These are phyloP conservation scores for Cladophialophora bantiana DNA, from an alignment of 2,329 filamentous ascomycete species.

Conservation along the genomic window DNA sequence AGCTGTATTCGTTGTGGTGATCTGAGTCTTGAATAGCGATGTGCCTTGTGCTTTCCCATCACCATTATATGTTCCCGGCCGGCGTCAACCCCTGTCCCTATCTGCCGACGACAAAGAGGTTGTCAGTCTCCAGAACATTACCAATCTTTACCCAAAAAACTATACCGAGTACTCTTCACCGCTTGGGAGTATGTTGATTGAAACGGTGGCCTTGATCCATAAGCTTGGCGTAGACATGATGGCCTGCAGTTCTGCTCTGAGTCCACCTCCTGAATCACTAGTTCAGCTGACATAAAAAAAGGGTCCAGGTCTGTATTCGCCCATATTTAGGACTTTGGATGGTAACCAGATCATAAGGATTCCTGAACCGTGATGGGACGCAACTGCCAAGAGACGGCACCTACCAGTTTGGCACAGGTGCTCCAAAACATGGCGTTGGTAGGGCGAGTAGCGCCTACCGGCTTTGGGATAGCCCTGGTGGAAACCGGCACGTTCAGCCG, in stretches of 20 bases:
- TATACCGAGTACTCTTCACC: constrained; percentile 6
- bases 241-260: background rate
- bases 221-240: background rate
- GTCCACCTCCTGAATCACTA: background rate
- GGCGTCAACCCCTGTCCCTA: background rate
- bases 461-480: constrained; percentile 7
- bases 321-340: constrained; percentile 6
- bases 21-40: background rate
- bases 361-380: background rate
- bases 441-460: constrained; percentile 11
- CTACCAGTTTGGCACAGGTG: background rate
- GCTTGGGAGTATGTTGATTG: constrained; percentile 7
- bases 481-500: background rate
- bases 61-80: constrained; percentile 1
- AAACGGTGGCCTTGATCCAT: background rate
- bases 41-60: background rate
- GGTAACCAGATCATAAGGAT: background rate
- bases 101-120: background rate
- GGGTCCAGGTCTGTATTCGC: background rate
- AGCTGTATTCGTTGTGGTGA: background rate
- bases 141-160: background rate
- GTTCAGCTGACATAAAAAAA: constrained; percentile 10
- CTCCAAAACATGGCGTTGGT: background rate
- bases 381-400: constrained; percentile 1
- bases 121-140: background rate